These are phyloP conservation scores for Salix dunnii DNA, from an alignment of 345 rosid genomes.

Conservation along the genomic window DNA sequence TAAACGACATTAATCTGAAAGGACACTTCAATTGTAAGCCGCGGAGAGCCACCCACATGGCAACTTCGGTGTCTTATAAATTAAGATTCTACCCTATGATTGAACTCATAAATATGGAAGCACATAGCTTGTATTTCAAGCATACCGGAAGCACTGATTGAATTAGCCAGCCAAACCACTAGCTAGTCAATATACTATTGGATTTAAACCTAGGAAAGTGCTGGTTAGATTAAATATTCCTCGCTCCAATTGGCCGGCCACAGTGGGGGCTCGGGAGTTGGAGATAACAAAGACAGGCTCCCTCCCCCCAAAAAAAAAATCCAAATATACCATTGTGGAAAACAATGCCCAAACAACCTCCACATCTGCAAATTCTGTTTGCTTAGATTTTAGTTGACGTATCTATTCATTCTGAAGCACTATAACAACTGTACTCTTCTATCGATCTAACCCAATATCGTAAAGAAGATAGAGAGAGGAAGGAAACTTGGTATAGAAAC, in stretches of 20 bases:
- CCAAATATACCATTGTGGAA: not conserved
- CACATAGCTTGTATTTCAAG: conserved; percentile 7
- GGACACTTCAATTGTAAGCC: too few species aligned
- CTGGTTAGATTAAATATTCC: too few species aligned
- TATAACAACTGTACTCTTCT: conserved; percentile 8
- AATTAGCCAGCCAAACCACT: not conserved
- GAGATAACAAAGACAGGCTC: not conserved
- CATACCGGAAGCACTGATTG: not conserved
- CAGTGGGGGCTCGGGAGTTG: not conserved
- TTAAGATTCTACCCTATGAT: too few species aligned
- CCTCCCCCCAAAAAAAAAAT: not conserved
- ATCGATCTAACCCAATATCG: not conserved
- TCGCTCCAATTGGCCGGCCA: not conserved
- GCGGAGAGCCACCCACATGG: too few species aligned
- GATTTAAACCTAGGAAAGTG: not conserved
- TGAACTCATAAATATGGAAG: too few species aligned
- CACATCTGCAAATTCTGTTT: not conserved
- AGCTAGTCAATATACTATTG: not conserved
- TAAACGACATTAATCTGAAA: too few species aligned
- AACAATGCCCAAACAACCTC: conserved; percentile 19
- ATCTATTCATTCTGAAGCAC: conserved; percentile 1
- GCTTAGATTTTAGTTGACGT: conserved; percentile 17
- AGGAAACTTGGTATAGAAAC: not conserved
- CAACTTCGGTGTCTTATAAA: too few species aligned
- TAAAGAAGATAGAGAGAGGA: not conserved